Evolutionary conservation across 2,329 filamentous ascomycete genomes (phyloP).

Genomic region (Graphium sp.): DNA sequence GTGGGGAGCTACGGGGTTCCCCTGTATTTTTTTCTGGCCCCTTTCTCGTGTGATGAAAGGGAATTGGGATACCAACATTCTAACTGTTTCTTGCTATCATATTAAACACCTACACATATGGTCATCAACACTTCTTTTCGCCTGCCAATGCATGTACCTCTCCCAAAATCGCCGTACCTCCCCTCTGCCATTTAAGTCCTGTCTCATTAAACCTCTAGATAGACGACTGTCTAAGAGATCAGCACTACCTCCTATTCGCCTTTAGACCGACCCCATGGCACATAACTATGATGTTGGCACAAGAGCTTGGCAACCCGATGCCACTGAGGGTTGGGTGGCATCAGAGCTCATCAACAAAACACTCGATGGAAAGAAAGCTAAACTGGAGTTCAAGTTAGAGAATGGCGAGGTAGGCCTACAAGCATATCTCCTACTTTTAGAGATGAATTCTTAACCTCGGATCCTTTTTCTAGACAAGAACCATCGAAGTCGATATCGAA

Average conservation of each 20-base stretch:
- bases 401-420: conserved; percentile 82
- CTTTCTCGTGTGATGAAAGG: too few species aligned
- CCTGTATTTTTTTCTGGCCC: too few species aligned
- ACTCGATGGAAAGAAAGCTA: conserved; percentile 71
- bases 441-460: neutral
- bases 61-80: too few species aligned
- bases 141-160: too few species aligned
- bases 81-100: too few species aligned
- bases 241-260: conserved; percentile 5
- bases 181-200: too few species aligned
- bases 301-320: conserved; percentile 94
- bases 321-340: conserved; percentile 90
- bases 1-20: too few species aligned
- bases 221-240: too few species aligned
- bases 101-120: too few species aligned
- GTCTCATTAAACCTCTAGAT: too few species aligned
- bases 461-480: conserved; percentile 47
- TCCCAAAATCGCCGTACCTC: too few species aligned
- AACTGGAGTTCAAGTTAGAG: conserved; percentile 72
- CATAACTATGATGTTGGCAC: conserved; percentile 93
- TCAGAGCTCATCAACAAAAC: conserved; percentile 84
- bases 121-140: too few species aligned
- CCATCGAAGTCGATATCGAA: conserved; percentile 58
- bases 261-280: conserved; percentile 41
- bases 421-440: neutral